These are phyloP conservation scores for Lachnellula subtilissima DNA, from an alignment of 2,329 filamentous ascomycete species.

Conservation along the genomic window DNA sequence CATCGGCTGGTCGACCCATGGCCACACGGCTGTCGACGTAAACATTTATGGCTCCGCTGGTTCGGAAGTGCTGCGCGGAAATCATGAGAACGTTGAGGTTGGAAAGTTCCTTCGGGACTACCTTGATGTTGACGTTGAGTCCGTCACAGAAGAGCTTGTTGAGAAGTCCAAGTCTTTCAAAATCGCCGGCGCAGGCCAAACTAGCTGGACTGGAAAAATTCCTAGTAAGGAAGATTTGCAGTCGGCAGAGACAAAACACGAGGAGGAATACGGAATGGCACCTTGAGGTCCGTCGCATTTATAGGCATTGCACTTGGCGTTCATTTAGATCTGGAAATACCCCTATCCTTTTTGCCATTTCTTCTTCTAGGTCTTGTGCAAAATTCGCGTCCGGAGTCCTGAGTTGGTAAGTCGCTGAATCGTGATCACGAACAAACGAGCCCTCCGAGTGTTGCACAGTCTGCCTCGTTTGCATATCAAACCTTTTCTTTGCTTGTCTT, in stretches of 20 bases:
- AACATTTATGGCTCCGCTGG: conserved; percentile 87
- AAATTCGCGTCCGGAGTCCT: neutral
- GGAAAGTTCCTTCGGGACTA: conserved; percentile 77
- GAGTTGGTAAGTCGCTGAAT: neutral
- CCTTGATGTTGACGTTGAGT: conserved; percentile 71
- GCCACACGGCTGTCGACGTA: conserved; percentile 89
- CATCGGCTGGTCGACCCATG: conserved; percentile 90
- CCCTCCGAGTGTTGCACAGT: conserved; percentile 7
- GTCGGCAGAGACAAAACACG: conserved; percentile 7
- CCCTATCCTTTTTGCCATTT: neutral
- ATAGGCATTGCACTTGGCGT: neutral
- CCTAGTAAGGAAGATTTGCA: conserved; percentile 22
- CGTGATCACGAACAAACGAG: conserved; percentile 4
- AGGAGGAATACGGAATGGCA: conserved; percentile 1
- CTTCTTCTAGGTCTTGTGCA: neutral
- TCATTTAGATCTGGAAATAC: neutral
- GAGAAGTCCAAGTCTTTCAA: conserved; percentile 19
- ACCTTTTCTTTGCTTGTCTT: conserved; percentile 2
- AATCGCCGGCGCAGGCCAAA: conserved; percentile 15
- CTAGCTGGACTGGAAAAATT: conserved; percentile 25
- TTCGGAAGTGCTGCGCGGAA: conserved; percentile 65
- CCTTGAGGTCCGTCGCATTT: neutral
- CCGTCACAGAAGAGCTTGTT: conserved; percentile 68
- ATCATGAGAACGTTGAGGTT: conserved; percentile 92
- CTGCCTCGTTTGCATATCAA: conserved; percentile 12